Conservation (phyloP, 1,139 yeast species). For the Geotrichum fermentans region DNA sequence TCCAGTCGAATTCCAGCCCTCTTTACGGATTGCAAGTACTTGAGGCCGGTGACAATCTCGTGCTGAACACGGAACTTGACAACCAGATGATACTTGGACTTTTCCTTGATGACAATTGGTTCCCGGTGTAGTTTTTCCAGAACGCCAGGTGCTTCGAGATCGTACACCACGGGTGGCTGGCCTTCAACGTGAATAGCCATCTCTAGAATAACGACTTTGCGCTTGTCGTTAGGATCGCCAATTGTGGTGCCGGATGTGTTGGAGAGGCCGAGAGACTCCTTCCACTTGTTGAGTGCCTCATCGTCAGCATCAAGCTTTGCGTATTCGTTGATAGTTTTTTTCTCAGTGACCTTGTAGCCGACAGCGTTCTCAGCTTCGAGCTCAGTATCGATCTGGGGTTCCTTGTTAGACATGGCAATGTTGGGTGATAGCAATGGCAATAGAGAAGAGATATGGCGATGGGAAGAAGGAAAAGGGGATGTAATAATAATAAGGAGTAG, state of each 20-base stretch:
- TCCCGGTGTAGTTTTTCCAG: slow-evolving; percentile 45
- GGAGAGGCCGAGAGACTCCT: slow-evolving; percentile 71
- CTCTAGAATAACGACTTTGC: slow-evolving; percentile 75
- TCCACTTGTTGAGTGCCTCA: slow-evolving; percentile 89
- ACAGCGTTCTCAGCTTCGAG: slow-evolving; percentile 20
- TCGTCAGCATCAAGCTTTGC: slow-evolving; percentile 79
- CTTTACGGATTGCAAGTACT: slow-evolving; percentile 78
- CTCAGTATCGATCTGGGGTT: slow-evolving; percentile 19
- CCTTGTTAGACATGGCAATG: slow-evolving; percentile 13
- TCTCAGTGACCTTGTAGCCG: slow-evolving; percentile 67
- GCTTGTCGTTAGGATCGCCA: slow-evolving; percentile 58
- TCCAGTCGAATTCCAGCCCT: slow-evolving; percentile 86
- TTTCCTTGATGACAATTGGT: slow-evolving; percentile 72
- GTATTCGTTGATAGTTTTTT: slow-evolving; percentile 83
- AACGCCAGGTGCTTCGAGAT: slow-evolving; percentile 49
- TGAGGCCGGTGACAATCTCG: slow-evolving; percentile 85
- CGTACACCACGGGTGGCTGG: slow-evolving; percentile 44
- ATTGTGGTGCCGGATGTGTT: slow-evolving; percentile 53
- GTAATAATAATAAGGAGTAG: neutral
- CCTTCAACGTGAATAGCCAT: slow-evolving; percentile 68
- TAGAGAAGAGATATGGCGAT: neutral
- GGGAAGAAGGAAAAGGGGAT: neutral
- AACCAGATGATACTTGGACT: slow-evolving; percentile 64
- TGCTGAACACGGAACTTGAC: slow-evolving; percentile 83
- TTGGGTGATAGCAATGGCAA: neutral